Base-by-base conservation (phyloP, 345 rosid species). In the Gossypium sturtianum region DNA sequence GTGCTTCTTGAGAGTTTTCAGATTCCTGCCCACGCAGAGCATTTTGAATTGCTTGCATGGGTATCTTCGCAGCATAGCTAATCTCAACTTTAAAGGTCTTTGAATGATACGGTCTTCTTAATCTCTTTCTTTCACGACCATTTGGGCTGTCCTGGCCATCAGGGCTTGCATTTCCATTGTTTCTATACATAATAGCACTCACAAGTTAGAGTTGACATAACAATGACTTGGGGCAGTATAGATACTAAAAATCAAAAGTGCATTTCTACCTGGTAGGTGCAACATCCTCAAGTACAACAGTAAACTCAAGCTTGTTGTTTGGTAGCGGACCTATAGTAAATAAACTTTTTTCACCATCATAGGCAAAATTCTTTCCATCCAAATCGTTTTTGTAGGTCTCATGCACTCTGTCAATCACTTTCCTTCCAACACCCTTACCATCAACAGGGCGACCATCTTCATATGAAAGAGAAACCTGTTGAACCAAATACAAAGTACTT, bases 271-370 rank as follows among this genome's bases (percentile, higher is more conserved):
- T 87, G 83, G 76, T 87, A 44, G 98, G 86, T 3, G 86, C 0
- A 9, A 80, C 47, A 38, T 91, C 93, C 73, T 91, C 98, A 27
- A 94, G 94, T 66, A 94, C 87, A 61, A 92, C 90, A 43, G 87
- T 83, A 73, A 91, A 94, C 78, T 89, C 93, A 19, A 85, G 84
- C 72, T 92, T 89, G 86, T 89, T 89, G n/a, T 81, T 82, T 2
- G 93, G 95, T 44, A 94, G 95, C 22, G 93, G 53, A 58, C 98
- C 98, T 75, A 87, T 66, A 38, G 97, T 89, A 75, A 92, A 94
- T 65, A 94, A 72, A 54, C 41, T 34, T 5, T 34, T 34, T 34
- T 34, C 41, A 34, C 41, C 41, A 5, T 34, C 41, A 34, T 34
- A 34, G 1, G 41, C 41, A 34, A 34, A 34, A 5, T 34, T 34